Percentiles rank a stretch among this genome's conserved stretches.
Conservation (phyloP, 2,329 filamentous ascomycete species). For the Fusarium equiseti region DNA sequence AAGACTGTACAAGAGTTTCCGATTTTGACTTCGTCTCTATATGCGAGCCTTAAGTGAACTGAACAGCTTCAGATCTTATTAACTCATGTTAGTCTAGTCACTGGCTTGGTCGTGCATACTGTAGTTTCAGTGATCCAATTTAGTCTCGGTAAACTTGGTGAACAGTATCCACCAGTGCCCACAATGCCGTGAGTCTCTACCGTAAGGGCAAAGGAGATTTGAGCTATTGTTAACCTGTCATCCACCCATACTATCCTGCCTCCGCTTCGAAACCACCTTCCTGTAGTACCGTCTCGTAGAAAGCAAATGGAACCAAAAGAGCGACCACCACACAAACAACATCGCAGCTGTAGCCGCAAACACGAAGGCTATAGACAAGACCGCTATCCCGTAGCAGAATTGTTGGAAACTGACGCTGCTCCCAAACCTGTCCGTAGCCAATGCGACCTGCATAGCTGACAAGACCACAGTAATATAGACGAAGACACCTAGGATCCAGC, state of each 20-base stretch:
- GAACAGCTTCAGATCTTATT: too few relatives aligned
- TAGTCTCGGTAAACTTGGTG: fast-evolving
- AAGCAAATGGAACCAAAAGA: constrained; percentile 1
- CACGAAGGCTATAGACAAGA: background rate
- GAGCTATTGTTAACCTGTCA: background rate
- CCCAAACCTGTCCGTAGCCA: background rate
- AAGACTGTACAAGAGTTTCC: background rate
- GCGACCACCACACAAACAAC: background rate
- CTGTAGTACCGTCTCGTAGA: background rate
- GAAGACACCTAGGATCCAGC: background rate
- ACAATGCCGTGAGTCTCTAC: background rate
- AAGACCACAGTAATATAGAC: background rate
- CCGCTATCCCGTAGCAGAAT: background rate
- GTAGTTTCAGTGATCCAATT: background rate
- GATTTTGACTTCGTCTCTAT: too few relatives aligned
- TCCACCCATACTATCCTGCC: background rate
- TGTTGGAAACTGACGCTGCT: background rate
- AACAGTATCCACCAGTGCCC: fast-evolving
- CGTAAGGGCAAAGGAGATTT: fast-evolving
- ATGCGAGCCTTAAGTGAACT: fast-evolving
- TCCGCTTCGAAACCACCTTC: background rate
- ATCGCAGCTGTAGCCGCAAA: background rate
- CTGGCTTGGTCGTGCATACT: fast-evolving
- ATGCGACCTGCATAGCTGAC: background rate
- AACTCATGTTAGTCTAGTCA: fast-evolving